phyloP scores from a whole-genome alignment of 495 filamentous ascomycete genomes.

The Pyrenopolyporus hunteri region DNA sequence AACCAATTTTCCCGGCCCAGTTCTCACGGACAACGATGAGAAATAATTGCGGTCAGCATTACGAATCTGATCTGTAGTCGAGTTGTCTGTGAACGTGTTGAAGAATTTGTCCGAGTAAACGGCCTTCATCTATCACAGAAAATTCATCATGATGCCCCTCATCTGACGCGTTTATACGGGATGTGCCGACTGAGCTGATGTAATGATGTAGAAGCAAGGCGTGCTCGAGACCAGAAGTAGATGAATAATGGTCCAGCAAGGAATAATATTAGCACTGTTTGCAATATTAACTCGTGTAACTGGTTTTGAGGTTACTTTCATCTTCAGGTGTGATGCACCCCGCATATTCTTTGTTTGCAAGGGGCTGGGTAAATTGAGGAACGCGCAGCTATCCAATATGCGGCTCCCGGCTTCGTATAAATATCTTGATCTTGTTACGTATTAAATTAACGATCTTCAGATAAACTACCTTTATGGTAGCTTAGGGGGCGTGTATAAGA shows the following conservation, averaged over 20 bases:
- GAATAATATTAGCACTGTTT: not conserved
- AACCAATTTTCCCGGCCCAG: not conserved
- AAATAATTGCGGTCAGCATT: too few species aligned
- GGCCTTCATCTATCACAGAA: too few species aligned
- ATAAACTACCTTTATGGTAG: not conserved
- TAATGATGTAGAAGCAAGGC: constrained; percentile 24
- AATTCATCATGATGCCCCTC: not conserved
- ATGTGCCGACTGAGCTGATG: constrained; percentile 11
- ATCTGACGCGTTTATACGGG: constrained; percentile 14
- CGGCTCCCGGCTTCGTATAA: constrained; percentile 17
- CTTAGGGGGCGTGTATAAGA: not conserved
- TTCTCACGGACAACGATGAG: not conserved
- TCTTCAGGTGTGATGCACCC: constrained; percentile 27
- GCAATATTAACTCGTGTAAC: constrained; percentile 5
- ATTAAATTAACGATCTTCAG: not conserved
- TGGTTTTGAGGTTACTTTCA: constrained; percentile 28
- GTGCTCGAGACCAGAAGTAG: constrained; percentile 16
- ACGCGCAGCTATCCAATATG: constrained; percentile 20
- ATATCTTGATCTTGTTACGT: constrained; percentile 18
- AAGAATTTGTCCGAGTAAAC: too few species aligned
- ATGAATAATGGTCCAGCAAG: constrained; percentile 14
- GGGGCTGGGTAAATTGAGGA: constrained; percentile 29
- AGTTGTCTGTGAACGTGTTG: too few species aligned
- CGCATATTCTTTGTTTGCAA: constrained; percentile 12
- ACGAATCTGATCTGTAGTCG: too few species aligned